Base-by-base conservation (phyloP, 352 stramenopile species). In the Phytophthora sojae region DNA sequence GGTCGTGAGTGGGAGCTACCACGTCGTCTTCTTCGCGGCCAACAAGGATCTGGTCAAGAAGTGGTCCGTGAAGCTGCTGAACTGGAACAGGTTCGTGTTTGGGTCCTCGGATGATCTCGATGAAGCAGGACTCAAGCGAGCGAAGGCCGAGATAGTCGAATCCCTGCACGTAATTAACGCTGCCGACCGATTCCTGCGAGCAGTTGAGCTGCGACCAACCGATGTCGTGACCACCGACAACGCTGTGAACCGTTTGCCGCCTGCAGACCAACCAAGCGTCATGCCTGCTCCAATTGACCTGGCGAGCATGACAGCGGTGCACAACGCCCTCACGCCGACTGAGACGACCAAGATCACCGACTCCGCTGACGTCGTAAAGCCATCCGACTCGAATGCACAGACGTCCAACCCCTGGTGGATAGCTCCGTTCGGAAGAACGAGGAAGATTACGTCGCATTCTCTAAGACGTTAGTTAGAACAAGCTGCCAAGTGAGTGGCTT, bases 21-120 rank as follows among this genome's bases (percentile, higher is more conserved):
- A 83, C 17, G 64, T 87, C 1, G 65, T 90, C 0, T 73, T 92
- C 44, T 91, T 91, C 26, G 77, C 86, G 6, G 70, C 78, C n/a
- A 76, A 76, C 52, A 83, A 80, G 60, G 57, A 79, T 8, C 69
- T 89, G 6, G 71, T 89, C 26, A 77, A 90, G 15, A 65, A 64
- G 21, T 93, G 86, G 86, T 69, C 80, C 11, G 50, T 64, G 0
- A 88, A 83, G 63, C 32, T 93, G 25, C 59, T 91, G 12, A 93
- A 93, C 51, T 93, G 86, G 86, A 91, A 90, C 61, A 79, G 86
- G 12, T 86, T 82, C 57, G 83, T 93, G 5, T 93, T 93, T 49
- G 47, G 71, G 30, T 37, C 58, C 58, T 6, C 29, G n/a, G 6
- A 57, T 21, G 32, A 61, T 15, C 50, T 67, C 12, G 57, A 74